phyloP scores from a whole-genome alignment of 2,329 filamentous ascomycete species.

The Aspergillus versicolor region DNA sequence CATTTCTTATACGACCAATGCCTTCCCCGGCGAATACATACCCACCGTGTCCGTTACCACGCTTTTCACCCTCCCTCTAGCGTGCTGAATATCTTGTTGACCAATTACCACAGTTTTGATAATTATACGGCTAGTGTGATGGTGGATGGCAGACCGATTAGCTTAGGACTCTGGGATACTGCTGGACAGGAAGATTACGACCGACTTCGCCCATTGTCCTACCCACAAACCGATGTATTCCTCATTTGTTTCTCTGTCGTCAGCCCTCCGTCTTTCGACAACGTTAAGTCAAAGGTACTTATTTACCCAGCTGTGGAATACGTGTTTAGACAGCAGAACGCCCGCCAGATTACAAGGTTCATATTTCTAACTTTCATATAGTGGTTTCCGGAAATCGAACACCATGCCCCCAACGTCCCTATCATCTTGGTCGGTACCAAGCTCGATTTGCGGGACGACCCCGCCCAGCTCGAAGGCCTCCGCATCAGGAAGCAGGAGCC shows the following conservation, averaged over 20 bases:
- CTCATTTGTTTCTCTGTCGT: slow-evolving; percentile 98
- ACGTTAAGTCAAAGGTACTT: slow-evolving; percentile 94
- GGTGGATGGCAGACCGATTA: slow-evolving; percentile 98
- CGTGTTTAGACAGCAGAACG: neutral
- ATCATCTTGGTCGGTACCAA: slow-evolving; percentile 98
- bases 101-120: slow-evolving; percentile 68
- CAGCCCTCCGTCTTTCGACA: slow-evolving; percentile 96
- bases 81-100: slow-evolving; percentile 18
- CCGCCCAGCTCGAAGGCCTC: slow-evolving; percentile 75
- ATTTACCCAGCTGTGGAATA: neutral
- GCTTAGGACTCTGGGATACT: slow-evolving; percentile 96
- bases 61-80: slow-evolving; percentile 14
- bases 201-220: slow-evolving; percentile 87
- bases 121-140: slow-evolving; percentile 99
- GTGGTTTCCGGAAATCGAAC: slow-evolving; percentile 98
- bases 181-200: slow-evolving; percentile 99
- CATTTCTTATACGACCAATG: slow-evolving; percentile 99
- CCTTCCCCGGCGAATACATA: slow-evolving; percentile 99
- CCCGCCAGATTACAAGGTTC: neutral
- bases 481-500: slow-evolving; percentile 93
- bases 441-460: slow-evolving; percentile 90
- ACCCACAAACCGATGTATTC: slow-evolving; percentile 98
- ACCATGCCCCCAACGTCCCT: slow-evolving; percentile 90
- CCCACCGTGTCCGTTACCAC: slow-evolving; percentile 69
- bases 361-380: slow-evolving; percentile 39